Conservation (phyloP, 2,329 filamentous ascomycete species). For the Podosphaera fusca region DNA sequence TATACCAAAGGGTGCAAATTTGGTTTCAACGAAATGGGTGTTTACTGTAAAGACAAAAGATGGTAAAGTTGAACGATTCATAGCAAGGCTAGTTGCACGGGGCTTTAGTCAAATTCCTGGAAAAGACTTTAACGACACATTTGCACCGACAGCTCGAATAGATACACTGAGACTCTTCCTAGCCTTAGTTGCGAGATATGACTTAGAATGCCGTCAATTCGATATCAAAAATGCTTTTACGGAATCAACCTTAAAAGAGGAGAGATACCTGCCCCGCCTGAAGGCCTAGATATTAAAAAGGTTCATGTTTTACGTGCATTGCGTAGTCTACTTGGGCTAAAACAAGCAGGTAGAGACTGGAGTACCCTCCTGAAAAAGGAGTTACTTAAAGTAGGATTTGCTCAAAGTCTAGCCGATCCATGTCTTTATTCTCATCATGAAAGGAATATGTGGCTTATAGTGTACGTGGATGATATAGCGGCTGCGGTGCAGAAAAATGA, state of each 20-base stretch:
- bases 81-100: not conserved
- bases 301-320: not conserved
- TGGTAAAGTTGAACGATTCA: not conserved
- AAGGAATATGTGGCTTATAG: not conserved
- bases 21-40: too few relatives aligned
- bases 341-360: not conserved
- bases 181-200: not conserved
- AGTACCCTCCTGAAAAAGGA: not conserved
- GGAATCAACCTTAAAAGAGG: not conserved
- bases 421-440: not conserved
- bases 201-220: not conserved
- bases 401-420: not conserved
- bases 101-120: not conserved
- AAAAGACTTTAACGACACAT: not conserved
- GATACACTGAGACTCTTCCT: not conserved
- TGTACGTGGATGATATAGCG: slow-evolving; percentile 1
- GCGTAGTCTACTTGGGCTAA: not conserved
- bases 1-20: too few relatives aligned
- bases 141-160: not conserved
- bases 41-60: not conserved
- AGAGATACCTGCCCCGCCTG: not conserved
- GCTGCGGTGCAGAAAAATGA: not conserved
- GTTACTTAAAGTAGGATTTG: not conserved
- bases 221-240: not conserved
- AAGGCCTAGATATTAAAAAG: not conserved